Base-by-base conservation (phyloP, 83 land plant genomes). In the Diphasiastrum complanatum region DNA sequence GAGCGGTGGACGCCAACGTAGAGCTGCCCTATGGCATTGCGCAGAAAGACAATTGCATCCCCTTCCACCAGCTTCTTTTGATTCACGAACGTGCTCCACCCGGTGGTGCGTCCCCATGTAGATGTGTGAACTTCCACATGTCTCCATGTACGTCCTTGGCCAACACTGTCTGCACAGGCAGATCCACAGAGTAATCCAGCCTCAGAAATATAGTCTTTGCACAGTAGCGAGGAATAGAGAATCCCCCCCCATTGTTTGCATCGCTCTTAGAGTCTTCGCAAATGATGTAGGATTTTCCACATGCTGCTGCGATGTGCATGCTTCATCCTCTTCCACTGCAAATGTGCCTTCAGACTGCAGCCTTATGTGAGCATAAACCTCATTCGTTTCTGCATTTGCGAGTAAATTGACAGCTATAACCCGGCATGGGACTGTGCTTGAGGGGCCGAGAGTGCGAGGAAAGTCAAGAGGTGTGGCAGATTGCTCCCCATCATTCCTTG, bases 51-150 rank as follows among this genome's bases (percentile, higher is more conserved):
- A 53, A 93, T 84, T 3, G 99, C 95, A 51, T 93, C 99, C 10
- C 99, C 99, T 4, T 96, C 96, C 14, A 93, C 86, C 24, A 93
- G 96, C 81, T 86, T 89, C 92, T 93, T 93, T 58, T 89, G 88
- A 33, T 93, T 93, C 52, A 93, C 99, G 61, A 89, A 93, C 25
- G 79, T 86, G 52, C 99, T 93, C 99, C 99, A 93, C 10, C 99
- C 99, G 19, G 99, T 93, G 0, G 99, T 93, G 99, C 89, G 8
- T 96, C 99, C 40, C 99, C 70, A 73, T 93, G 89, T 3, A 93
- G 89, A 57, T 93, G 99, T 72, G 96, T 65, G 64, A 93, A 93
- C 66, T 84, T 93, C 96, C 96, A 93, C n/a, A 76, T 61, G 58
- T 78, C 84, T 1, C 99, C 99, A 63, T 93, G 99, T 0, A 93